These are phyloP conservation scores for Oenanthe sinensis DNA, from an alignment of 129 eudicot species.

Conservation along the genomic window DNA sequence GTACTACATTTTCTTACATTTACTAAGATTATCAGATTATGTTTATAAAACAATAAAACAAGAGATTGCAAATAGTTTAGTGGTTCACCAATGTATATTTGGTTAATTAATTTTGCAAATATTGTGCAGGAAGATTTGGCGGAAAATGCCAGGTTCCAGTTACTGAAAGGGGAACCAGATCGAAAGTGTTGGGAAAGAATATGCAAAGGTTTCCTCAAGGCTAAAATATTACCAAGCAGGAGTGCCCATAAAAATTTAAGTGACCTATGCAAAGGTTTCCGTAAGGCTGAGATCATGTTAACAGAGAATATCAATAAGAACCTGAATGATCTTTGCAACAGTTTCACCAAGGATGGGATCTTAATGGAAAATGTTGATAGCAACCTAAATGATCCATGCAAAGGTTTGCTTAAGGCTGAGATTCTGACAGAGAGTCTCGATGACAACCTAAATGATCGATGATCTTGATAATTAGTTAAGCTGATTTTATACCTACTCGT, in stretches of 20 bases:
- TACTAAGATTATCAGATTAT: neutral
- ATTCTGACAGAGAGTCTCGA: neutral
- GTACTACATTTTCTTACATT: neutral
- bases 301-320: neutral
- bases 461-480: neutral
- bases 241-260: neutral
- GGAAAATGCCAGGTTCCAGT: conserved; percentile 35
- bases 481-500: too few relatives aligned
- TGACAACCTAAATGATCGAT: neutral
- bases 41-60: neutral
- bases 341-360: conserved; percentile 37
- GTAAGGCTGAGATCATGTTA: conserved; percentile 22
- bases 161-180: conserved; percentile 49
- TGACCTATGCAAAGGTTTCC: conserved; percentile 45
- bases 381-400: conserved; percentile 24
- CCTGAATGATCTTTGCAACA: conserved; percentile 30
- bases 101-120: neutral
- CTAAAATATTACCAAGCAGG: conserved; percentile 9
- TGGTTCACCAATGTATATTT: neutral
- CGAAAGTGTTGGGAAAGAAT: conserved; percentile 47
- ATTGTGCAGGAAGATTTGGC: conserved; percentile 36
- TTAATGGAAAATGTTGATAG: neutral
- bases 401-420: conserved; percentile 46
- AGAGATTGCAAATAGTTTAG: neutral
- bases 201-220: conserved; percentile 60